Evolutionary conservation across 2,329 filamentous ascomycete species (phyloP).

Genomic region (Pezicula rhizophila): DNA sequence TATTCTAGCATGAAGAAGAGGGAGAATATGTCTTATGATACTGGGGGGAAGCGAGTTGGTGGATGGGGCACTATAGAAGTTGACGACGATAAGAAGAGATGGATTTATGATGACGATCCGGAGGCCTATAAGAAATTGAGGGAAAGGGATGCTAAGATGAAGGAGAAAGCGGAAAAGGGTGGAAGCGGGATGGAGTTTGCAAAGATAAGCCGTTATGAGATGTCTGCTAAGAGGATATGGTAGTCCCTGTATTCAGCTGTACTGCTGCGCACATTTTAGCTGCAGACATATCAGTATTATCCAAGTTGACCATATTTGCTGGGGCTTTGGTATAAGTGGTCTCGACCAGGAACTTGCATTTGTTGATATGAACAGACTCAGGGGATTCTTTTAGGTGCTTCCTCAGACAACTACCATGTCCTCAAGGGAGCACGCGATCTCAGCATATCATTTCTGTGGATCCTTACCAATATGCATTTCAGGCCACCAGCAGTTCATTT

Average conservation of each 20-base stretch:
- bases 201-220: conserved; percentile 75
- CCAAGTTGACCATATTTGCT: no score
- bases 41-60: conserved; percentile 69
- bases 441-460: no score
- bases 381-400: no score
- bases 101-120: conserved; percentile 81
- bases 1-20: conserved; percentile 75
- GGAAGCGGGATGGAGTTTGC: conserved; percentile 53
- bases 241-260: conserved; percentile 30
- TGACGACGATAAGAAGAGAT: conserved; percentile 75
- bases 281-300: no score
- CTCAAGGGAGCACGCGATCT: no score
- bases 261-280: no score
- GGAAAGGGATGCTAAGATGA: conserved; percentile 57
- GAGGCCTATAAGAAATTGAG: conserved; percentile 59
- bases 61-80: conserved; percentile 84
- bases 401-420: no score
- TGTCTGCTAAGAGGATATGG: conserved; percentile 97
- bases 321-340: no score
- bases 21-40: conserved; percentile 53
- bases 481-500: no score
- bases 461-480: no score
- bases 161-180: conserved; percentile 47
- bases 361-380: no score
- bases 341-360: no score